Evolutionary conservation across 208 protist species (phyloP).

Genomic region (Angomonas deanei): DNA sequence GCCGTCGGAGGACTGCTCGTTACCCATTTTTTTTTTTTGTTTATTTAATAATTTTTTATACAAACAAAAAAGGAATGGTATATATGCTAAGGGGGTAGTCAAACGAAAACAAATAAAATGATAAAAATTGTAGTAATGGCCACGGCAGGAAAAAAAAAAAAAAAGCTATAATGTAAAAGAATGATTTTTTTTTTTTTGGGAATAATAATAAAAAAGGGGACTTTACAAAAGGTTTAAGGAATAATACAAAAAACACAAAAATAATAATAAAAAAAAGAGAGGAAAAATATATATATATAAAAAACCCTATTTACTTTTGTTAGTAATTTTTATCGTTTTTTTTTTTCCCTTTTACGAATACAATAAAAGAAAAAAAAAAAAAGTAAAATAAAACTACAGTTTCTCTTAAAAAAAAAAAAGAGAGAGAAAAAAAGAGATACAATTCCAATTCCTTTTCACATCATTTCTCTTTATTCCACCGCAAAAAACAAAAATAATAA

Average conservation of each 20-base stretch:
- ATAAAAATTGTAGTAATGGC: no score
- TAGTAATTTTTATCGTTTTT: not conserved
- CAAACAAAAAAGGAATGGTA: no score
- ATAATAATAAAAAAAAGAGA: no score
- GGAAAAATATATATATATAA: constrained; percentile 6
- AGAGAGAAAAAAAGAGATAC: constrained; percentile 4
- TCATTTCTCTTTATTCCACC: not conserved
- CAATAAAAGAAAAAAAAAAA: not conserved
- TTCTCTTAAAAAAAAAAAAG: constrained; percentile 1
- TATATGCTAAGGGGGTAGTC: no score
- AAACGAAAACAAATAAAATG: no score
- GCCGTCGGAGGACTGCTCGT: not conserved
- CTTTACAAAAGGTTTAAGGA: not conserved
- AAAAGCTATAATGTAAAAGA: no score
- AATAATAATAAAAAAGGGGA: not conserved
- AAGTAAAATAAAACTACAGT: constrained; percentile 1
- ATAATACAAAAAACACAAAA: not conserved
- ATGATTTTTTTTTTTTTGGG: not conserved
- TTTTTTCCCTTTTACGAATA: not conserved
- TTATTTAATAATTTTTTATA: no score
- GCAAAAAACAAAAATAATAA: constrained; percentile 6
- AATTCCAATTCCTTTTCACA: not conserved
- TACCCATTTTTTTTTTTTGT: not conserved
- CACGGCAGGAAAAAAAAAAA: no score
- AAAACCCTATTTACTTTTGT: constrained; percentile 1